Conservation (phyloP, 306 rosid species). For the Carpinus fangiana region DNA sequence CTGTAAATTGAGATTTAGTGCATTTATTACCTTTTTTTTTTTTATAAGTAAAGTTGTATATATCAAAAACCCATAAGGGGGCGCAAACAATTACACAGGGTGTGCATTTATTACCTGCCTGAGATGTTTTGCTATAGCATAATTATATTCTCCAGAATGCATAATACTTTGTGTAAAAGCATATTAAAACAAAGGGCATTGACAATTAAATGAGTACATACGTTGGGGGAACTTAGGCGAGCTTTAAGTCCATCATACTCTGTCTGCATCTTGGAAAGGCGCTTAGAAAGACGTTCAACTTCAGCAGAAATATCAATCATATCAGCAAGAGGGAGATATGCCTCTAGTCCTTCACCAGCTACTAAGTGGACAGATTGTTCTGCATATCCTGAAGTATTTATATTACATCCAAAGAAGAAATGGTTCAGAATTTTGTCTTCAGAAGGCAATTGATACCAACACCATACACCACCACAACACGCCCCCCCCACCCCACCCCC, state of each 20-base stretch:
- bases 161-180: conserved; percentile 1
- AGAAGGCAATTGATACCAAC: conserved; percentile 18
- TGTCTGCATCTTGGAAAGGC: conserved; percentile 87
- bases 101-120: conserved; percentile 13
- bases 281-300: conserved; percentile 77
- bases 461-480: background rate
- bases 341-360: conserved; percentile 93
- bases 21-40: conserved; percentile 7
- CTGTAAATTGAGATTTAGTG: conserved; percentile 5
- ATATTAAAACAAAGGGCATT: background rate
- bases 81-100: no score
- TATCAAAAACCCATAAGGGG: no score
- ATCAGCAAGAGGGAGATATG: conserved; percentile 95
- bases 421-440: conserved; percentile 23
- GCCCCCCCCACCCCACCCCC: background rate
- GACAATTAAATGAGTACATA: conserved; percentile 34
- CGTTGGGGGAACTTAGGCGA: conserved; percentile 78
- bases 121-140: conserved; percentile 6
- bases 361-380: conserved; percentile 94
- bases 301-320: conserved; percentile 91
- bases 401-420: conserved; percentile 26
- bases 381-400: conserved; percentile 58
- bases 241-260: conserved; percentile 79
- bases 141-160: background rate
- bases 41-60: no score